Evolutionary conservation across 306 rosid species (phyloP).

Genomic region (Rosa persica): DNA sequence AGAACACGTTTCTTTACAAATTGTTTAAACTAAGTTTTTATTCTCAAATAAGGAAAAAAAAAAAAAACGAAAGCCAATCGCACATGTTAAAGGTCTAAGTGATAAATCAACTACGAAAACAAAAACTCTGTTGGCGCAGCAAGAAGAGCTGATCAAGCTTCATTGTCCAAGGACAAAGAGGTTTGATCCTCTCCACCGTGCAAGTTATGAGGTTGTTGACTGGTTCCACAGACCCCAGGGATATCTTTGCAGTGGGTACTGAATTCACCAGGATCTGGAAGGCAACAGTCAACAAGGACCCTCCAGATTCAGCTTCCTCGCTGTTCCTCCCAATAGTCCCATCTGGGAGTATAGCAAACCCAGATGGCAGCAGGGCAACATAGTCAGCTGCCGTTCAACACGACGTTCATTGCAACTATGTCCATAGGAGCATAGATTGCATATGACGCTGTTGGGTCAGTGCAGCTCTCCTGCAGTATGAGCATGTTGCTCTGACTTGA

Average conservation of each 20-base stretch:
- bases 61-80: too few relatives aligned
- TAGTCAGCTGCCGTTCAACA: constrained; percentile 88
- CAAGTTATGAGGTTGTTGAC: constrained; percentile 81
- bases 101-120: too few relatives aligned
- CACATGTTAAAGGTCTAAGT: too few relatives aligned
- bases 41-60: too few relatives aligned
- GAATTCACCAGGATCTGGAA: constrained; percentile 91
- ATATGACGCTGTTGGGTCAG: constrained; percentile 67
- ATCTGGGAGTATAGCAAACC: constrained; percentile 88
- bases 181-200: constrained; percentile 91
- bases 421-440: constrained; percentile 89
- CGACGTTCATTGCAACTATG: constrained; percentile 75
- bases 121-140: too few relatives aligned
- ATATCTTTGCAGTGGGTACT: constrained; percentile 79
- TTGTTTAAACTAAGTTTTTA: too few relatives aligned
- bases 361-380: constrained; percentile 90
- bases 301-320: constrained; percentile 58
- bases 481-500: constrained; percentile 98
- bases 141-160: background rate
- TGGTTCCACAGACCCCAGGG: constrained; percentile 87
- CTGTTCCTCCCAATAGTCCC: constrained; percentile 29
- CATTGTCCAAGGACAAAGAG: constrained; percentile 57
- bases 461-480: constrained; percentile 86
- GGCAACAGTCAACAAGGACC: constrained; percentile 84
- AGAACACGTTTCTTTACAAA: too few relatives aligned